A percentile compares a stretch with the other conserved stretches of the same genome.
Evolutionary conservation across 2,329 filamentous ascomycete species (phyloP).

Genomic region (Achaetomium macrosporum): DNA sequence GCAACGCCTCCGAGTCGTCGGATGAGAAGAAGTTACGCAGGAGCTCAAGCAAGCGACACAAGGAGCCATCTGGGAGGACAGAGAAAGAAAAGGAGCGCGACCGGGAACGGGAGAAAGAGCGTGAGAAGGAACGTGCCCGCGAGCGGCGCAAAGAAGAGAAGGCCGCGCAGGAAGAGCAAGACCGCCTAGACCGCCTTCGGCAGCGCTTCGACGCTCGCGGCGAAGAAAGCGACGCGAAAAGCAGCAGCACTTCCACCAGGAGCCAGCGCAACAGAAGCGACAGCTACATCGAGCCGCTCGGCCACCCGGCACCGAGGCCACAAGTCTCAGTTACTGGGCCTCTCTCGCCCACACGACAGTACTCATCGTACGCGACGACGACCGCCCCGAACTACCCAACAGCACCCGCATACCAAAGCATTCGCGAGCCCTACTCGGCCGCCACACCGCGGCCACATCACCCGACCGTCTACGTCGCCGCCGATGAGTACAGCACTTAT

Average conservation of each 20-base stretch:
- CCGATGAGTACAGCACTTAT: slow-evolving; percentile 15
- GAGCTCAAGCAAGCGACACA: slow-evolving; percentile 25
- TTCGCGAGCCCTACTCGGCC: slow-evolving; percentile 17
- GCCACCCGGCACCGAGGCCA: slow-evolving; percentile 22
- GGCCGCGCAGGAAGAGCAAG: slow-evolving; percentile 15
- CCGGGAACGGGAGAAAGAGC: slow-evolving; percentile 11
- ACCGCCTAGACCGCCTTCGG: slow-evolving; percentile 26
- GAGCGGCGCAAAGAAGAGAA: slow-evolving; percentile 17
- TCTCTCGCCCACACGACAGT: slow-evolving; percentile 16
- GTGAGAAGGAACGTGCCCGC: slow-evolving; percentile 15
- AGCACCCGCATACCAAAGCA: slow-evolving; percentile 13
- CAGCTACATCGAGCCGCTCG: slow-evolving; percentile 30
- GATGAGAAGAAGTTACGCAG: slow-evolving; percentile 27
- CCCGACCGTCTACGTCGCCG: slow-evolving; percentile 20
- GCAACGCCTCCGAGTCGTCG: slow-evolving; percentile 21
- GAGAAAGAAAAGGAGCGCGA: slow-evolving; percentile 22
- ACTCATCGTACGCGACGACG: slow-evolving; percentile 10
- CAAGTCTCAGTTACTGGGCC: slow-evolving; percentile 1
- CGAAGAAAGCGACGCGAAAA: slow-evolving; percentile 27
- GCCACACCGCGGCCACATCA: slow-evolving; percentile 19
- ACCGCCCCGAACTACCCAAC: slow-evolving; percentile 11
- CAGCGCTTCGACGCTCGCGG: slow-evolving; percentile 28
- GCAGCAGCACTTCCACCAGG: slow-evolving; percentile 22
- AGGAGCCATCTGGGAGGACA: slow-evolving; percentile 18
- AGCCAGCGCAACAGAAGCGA: slow-evolving; percentile 22